Evolutionary conservation across 2,329 filamentous ascomycete genomes (phyloP), one percentile per base, ranked within the genome.

Genomic region (Aureobasidium mangrovei): DNA sequence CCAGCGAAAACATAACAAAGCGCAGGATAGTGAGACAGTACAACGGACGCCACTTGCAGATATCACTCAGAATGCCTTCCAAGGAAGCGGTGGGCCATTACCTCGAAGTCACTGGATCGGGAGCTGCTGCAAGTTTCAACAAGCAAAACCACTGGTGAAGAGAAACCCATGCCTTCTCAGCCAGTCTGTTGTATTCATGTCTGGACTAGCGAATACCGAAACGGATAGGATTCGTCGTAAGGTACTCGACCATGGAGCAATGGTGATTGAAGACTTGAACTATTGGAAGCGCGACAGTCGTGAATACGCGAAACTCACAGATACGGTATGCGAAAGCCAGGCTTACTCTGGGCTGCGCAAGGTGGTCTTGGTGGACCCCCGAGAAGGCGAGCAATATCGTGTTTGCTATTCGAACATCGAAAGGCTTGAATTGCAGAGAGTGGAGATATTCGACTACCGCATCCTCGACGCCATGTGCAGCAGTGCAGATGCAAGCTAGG

Each of bases 211-310:
- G n/a, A 27, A n/a, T n/a, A 18, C 31, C 18, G 24, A 42, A 6
- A 31, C 27, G 6, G 35, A 42, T 4, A 24, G 26, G 4, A 33
- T 54, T 6, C 9, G 31, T 36, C 53, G 9, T 2, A 35, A 29
- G 12, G 26, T 48, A n/a, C 28, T 46, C 4, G 33, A 42, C 10
- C 39, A 52, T 32, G 46, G 56, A 29, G 43, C 42, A 8, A 12
- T 42, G 36, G 18, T 56, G 7, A 38, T 56, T 10, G 9, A 41
- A 1, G 39, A 44, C 7, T 49, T 67, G 6, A n/a, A 18, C 0
- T 57, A 68, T 48, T 69, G 65, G 67, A 59, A 65, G 24, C 63
- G 66, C 27, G 60, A 65, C 35, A 61, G 59, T 29, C 63, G 62
- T 57, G 54, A 58, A 7, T 57, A 64, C 40, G 36, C 56, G 3